Evolutionary conservation across 805 yeast genomes (phyloP).

Genomic region (Kodamaea leandrae): DNA sequence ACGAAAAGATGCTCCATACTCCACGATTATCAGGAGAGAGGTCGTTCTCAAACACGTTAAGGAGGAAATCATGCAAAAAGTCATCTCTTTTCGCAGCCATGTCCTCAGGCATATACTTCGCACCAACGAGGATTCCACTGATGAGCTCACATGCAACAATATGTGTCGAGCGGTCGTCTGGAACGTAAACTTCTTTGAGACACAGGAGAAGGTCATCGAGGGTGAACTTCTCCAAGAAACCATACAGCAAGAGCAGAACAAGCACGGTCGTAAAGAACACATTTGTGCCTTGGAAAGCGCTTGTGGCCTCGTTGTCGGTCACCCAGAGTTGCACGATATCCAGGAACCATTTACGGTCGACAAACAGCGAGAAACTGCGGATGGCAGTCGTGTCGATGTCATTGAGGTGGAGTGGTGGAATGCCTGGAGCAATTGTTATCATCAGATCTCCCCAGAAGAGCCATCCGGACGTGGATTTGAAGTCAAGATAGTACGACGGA

Average conservation of each 20-base stretch:
- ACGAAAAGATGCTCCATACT: constrained; percentile 73
- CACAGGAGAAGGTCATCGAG: constrained; percentile 53
- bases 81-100: constrained; percentile 41
- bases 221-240: constrained; percentile 38
- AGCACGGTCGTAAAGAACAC: constrained; percentile 56
- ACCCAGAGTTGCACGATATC: constrained; percentile 50
- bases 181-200: constrained; percentile 50
- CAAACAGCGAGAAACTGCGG: constrained; percentile 37
- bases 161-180: constrained; percentile 72
- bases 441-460: constrained; percentile 67
- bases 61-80: constrained; percentile 45
- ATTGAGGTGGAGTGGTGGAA: constrained; percentile 22
- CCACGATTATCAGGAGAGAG: constrained; percentile 69
- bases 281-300: constrained; percentile 63
- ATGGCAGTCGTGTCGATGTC: constrained; percentile 49
- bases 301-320: constrained; percentile 66
- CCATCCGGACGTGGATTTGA: constrained; percentile 60
- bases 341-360: constrained; percentile 60
- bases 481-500: constrained; percentile 58
- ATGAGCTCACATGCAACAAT: constrained; percentile 70
- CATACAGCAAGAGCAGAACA: constrained; percentile 47
- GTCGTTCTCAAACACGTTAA: constrained; percentile 49
- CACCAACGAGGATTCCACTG: constrained; percentile 57
- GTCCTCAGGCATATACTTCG: constrained; percentile 39
- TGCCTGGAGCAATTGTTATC: constrained; percentile 40